Base-by-base conservation (phyloP, 2,329 filamentous ascomycete genomes). In the Arachnopeziza araneosa region DNA sequence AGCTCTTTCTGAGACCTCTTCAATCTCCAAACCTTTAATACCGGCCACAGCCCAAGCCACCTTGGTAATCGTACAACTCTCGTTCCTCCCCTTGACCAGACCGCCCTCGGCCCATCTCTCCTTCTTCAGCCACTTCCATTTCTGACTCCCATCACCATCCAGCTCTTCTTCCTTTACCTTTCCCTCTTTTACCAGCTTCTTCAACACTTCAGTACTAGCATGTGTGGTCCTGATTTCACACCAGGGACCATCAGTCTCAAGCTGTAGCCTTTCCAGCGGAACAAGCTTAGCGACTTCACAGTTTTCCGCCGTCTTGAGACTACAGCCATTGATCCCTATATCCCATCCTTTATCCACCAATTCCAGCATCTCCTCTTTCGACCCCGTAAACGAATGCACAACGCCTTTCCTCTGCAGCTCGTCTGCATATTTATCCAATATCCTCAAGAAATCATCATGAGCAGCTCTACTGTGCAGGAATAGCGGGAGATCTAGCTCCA, bases 161-260 rank as follows among this genome's bases (percentile, higher is more conserved):
- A 68, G 71, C 49, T 73, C 72, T 52, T 64, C 65, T 9, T 71
- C 68, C 1, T 65, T 64, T 19, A 66, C 62, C 1, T 66, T 65
- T 49, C 66, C 36, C 12, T 44, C 36, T 14, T 14, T 14, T 2
- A 44, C 36, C 36, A 44, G 5, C 3, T 19, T 44, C 17, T 44
- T 44, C 36, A 44, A 14, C 57, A 62, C 62, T 59, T 58, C 63
- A 36, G 50, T 57, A 57, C 91, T 91, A 30, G 93, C 92, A 75
- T 99, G 93, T 30, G 85, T 91, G 0, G 92, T 88, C 24, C 95
- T 81, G 61, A 99, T 93, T 74, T 99, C 95, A 71, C 95, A 99
- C 90, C 95, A 99, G 2, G 95, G 95, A 1, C 95, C 95, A 72
- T 99, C 95, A 0, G 95, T 99, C 80, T 99, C 95, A 54, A 99